Evolutionary conservation across 2,329 filamentous ascomycete species (phyloP).

Genomic region (Neonectria sp.): DNA sequence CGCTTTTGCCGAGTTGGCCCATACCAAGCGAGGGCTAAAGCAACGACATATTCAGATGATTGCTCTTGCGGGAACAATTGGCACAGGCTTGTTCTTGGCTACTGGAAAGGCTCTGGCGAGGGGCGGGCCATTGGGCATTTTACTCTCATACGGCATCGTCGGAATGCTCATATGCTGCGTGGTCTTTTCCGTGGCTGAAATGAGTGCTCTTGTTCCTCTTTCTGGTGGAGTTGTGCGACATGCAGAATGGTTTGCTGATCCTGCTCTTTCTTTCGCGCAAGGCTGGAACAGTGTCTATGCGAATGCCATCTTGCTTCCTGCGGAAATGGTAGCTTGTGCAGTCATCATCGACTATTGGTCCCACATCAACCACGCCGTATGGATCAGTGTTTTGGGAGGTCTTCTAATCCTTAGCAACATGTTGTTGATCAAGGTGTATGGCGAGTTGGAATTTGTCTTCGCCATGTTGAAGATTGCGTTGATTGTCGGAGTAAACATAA

Average conservation of each 20-base stretch:
- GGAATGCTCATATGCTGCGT: constrained; percentile 65
- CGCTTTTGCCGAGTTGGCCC: too few relatives aligned
- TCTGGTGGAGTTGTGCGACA: constrained; percentile 76
- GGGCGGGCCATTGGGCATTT: constrained; percentile 69
- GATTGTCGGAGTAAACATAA: constrained; percentile 74
- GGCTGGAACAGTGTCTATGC: constrained; percentile 68
- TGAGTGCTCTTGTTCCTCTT: constrained; percentile 72
- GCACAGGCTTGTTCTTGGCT: constrained; percentile 79
- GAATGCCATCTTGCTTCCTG: constrained; percentile 66
- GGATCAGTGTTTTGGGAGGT: constrained; percentile 65
- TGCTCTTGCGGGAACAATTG: constrained; percentile 63
- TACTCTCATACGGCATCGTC: constrained; percentile 69
- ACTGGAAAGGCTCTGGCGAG: constrained; percentile 71
- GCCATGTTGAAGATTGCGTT: constrained; percentile 71
- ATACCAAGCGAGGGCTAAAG: too few relatives aligned
- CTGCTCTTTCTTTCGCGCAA: constrained; percentile 66
- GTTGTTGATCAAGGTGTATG: constrained; percentile 58
- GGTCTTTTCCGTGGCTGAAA: constrained; percentile 72
- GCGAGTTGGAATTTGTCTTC: constrained; percentile 72
- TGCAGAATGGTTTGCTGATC: constrained; percentile 72
- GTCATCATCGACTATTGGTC: constrained; percentile 64
- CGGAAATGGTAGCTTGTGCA: constrained; percentile 68
- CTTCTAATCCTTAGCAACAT: too few relatives aligned
- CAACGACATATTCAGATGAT: constrained; percentile 66
- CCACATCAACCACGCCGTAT: constrained; percentile 67